Percentiles rank a stretch among this genome's conserved stretches.
Evolutionary conservation across 2,329 filamentous ascomycete genomes (phyloP).

Genomic region (Xylaria sp.): DNA sequence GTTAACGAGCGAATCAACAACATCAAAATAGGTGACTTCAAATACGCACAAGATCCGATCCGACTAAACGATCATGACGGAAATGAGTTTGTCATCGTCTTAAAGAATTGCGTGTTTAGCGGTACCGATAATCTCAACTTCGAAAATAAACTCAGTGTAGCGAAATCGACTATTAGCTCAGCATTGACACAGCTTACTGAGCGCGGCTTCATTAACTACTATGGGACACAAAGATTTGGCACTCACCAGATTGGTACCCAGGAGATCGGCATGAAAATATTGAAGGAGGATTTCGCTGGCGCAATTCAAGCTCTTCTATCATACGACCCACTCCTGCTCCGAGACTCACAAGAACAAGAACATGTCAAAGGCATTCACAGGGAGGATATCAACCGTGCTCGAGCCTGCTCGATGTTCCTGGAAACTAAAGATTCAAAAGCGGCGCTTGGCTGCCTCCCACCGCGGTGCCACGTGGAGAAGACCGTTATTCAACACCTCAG

Average conservation of each 20-base stretch:
- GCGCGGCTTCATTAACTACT: conserved; percentile 95
- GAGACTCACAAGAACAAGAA: conserved; percentile 50
- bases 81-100: conserved; percentile 91
- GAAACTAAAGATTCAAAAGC: conserved; percentile 61
- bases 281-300: conserved; percentile 79
- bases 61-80: conserved; percentile 83
- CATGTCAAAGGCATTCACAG: conserved; percentile 56
- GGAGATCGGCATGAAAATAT: conserved; percentile 80
- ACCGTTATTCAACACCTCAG: conserved; percentile 79
- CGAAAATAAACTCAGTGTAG: conserved; percentile 51
- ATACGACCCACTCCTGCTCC: conserved; percentile 68
- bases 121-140: conserved; percentile 52
- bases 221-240: conserved; percentile 95
- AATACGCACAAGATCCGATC: conserved; percentile 73
- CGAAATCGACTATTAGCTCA: conserved; percentile 56
- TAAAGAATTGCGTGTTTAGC: conserved; percentile 79
- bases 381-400: conserved; percentile 80
- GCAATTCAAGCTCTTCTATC: conserved; percentile 79
- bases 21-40: conserved; percentile 78
- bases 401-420: conserved; percentile 77
- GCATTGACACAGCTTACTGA: conserved; percentile 71
- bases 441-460: conserved; percentile 73
- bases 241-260: conserved; percentile 88
- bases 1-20: conserved; percentile 67
- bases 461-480: conserved; percentile 80